A percentile compares a stretch with the other conserved stretches of the same genome.
phyloP scores from a whole-genome alignment of 1,284 basidiomycete genomes.

The Ceratobasidium theobromae region DNA sequence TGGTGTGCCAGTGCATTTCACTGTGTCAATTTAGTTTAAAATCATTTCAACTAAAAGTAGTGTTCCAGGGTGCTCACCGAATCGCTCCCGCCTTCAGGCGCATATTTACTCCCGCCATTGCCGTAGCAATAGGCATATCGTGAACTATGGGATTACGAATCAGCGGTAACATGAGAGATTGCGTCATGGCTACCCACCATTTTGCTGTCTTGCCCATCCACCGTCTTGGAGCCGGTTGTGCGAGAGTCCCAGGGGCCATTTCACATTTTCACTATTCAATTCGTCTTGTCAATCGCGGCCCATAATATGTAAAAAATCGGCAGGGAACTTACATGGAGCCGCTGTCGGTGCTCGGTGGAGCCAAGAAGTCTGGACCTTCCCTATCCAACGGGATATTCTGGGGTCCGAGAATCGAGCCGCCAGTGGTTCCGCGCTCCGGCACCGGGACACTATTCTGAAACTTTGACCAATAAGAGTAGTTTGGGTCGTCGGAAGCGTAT shows the following conservation, averaged over 20 bases:
- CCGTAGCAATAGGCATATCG: slow-evolving; percentile 60
- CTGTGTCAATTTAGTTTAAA: slow-evolving; percentile 17
- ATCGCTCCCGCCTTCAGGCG: slow-evolving; percentile 58
- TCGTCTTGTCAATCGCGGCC: neutral
- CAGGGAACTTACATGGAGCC: slow-evolving; percentile 56
- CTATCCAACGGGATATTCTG: slow-evolving; percentile 54
- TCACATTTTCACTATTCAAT: slow-evolving; percentile 55
- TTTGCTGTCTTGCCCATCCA: slow-evolving; percentile 72
- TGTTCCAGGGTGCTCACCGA: slow-evolving; percentile 47
- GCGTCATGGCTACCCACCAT: slow-evolving; percentile 46
- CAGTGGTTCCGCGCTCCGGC: slow-evolving; percentile 50
- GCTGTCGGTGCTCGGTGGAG: slow-evolving; percentile 66
- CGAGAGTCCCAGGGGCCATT: slow-evolving; percentile 71
- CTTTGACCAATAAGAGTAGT: slow-evolving; percentile 46
- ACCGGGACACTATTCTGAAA: slow-evolving; percentile 41
- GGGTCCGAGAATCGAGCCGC: slow-evolving; percentile 59
- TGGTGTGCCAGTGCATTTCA: slow-evolving; percentile 2
- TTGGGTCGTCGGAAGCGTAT: slow-evolving; percentile 56
- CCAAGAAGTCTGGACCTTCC: slow-evolving; percentile 62
- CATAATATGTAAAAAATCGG: no score
- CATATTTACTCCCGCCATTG: slow-evolving; percentile 70
- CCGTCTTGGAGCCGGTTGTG: slow-evolving; percentile 69
- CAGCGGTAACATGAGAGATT: slow-evolving; percentile 13
- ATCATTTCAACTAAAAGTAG: neutral
- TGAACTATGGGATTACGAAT: slow-evolving; percentile 49